Base-by-base conservation (phyloP, 495 filamentous ascomycete species). In the Aspergillus cristatus region DNA sequence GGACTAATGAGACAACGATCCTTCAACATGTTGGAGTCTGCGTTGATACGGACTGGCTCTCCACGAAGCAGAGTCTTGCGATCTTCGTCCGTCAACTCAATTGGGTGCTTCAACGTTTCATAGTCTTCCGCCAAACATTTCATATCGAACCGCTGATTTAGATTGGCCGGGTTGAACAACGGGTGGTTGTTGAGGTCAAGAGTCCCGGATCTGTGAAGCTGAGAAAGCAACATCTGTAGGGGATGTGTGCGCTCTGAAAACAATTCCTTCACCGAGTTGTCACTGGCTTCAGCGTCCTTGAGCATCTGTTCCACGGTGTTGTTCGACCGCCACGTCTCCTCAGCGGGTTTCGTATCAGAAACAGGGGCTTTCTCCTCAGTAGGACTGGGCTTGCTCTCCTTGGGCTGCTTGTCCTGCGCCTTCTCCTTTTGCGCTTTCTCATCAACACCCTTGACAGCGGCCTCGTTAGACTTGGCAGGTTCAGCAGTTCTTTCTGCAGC, bases 1-100 rank as follows among this genome's bases (percentile, higher is more conserved):
- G 88, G 85, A 1, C 84, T 88, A 35, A 91, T 77, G 32, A 91
- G 62, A 18, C 57, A 63, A n/a, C 62, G 54, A 20, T 70, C 54
- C 30, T 74, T 65, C 16, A 65, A 53, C 14, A 58, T 43, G 31
- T 50, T 57, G 14, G 57, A 50, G 14, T 59, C 54, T 12, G 39
- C 32, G 13, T 60, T 53, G 13, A 65, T 34, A 6, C 57, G 54
- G 14, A 75, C 41, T 3, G 65, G 55, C 42, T 68, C 56, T 17
- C 70, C 68, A 13, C 54, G 58, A 5, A 61, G 45, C 16, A 65
- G 36, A n/a, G 54, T 41, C 48, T 62, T 65, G n/a, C 55, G 65
- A 40, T 62, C 53, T 11, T 62, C 60, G 18, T 70, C 61, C 6
- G 49, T 62, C 34, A 68, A 35, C 20, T 62, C 54, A 20, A 54